phyloP scores from a whole-genome alignment of 352 stramenopile genomes.

The Pythium volutum region DNA sequence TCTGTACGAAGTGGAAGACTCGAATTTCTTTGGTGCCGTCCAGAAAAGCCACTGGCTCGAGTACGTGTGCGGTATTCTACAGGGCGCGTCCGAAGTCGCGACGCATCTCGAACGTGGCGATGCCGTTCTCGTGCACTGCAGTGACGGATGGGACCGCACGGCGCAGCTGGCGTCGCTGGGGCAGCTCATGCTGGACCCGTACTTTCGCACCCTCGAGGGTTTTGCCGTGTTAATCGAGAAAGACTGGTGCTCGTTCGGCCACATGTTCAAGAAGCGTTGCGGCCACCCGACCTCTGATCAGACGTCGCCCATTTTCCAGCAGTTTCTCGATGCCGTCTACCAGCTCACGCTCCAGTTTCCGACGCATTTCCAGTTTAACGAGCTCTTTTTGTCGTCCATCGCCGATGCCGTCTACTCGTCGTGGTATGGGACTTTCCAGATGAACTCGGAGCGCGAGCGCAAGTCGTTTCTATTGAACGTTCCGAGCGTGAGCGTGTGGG shows the following conservation, averaged over 20 bases:
- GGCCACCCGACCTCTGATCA: slow-evolving; percentile 88
- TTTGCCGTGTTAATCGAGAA: slow-evolving; percentile 85
- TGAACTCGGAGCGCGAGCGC: slow-evolving; percentile 83
- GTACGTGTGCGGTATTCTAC: slow-evolving; percentile 76
- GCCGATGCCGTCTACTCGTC: slow-evolving; percentile 97
- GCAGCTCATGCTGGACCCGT: slow-evolving; percentile 85
- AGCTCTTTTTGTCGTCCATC: slow-evolving; percentile 90
- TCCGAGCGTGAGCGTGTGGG: slow-evolving; percentile 79
- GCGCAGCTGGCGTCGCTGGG: slow-evolving; percentile 70
- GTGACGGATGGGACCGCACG: slow-evolving; percentile 83
- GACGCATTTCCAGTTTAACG: slow-evolving; percentile 98
- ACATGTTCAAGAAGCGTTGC: slow-evolving; percentile 85
- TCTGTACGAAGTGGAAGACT: slow-evolving; percentile 82
- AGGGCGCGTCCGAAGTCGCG: slow-evolving; percentile 70
- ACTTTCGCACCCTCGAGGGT: slow-evolving; percentile 72
- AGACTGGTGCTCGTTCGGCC: slow-evolving; percentile 87
- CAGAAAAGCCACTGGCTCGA: slow-evolving; percentile 85
- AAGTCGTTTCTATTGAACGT: slow-evolving; percentile 59
- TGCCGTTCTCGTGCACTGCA: slow-evolving; percentile 80
- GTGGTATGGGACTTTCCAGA: slow-evolving; percentile 92
- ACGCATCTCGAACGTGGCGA: slow-evolving; percentile 73
- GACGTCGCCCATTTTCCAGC: slow-evolving; percentile 97
- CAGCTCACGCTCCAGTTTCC: slow-evolving; percentile 97
- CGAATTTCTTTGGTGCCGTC: slow-evolving; percentile 82
- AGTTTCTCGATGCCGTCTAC: slow-evolving; percentile 98